Evolutionary conservation across 2,329 filamentous ascomycete species (phyloP), one percentile per base, ranked within the genome.

Genomic region (Hymenoscyphus scutula): DNA sequence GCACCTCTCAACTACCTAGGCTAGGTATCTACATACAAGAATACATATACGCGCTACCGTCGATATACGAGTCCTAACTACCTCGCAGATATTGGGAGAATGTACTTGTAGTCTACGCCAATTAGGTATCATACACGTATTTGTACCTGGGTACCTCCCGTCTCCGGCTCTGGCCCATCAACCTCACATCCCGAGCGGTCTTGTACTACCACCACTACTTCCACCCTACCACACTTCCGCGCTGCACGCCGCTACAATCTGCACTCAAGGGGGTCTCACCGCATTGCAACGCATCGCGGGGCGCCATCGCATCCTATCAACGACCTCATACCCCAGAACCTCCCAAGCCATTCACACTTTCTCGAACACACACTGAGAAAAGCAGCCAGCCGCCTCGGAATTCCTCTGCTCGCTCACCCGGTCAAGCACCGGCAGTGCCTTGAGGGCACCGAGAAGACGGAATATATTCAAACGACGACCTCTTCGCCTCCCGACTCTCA

Each of bases 371-470:
- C 45, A 10, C 7, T 23, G 45, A 48, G n/a, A 48, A 48, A 48
- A 48, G 45, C 19, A 48, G 45, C n/a, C 45, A 23, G 41, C 45
- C 45, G 45, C 45, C 45, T 48, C 45, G 45, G 45, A 48, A 48
- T 48, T n/a, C 7, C 10, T 48, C 34, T 37, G 34, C 34, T 13
- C 34, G 34, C 34, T 13, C 34, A 37, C 34, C 34, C 34, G 34
- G 10, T 25, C 38, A 23, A 45, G 38, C 38, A 19, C n/a, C 38
- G 17, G 38, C 17, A 48, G 45, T n/a, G 10, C 7, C 11, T n/a
- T 3, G 8, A 11, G 19, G 7, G 6, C n/a, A 23, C 41, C 41
- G 41, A 48, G 19, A 11, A 4, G 45, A 37, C 5, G 2, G 2
- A 25, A 48, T 48, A 23, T 23, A 48, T 48, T 19, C 19, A 19